A percentile compares a stretch with the other conserved stretches of the same genome.
phyloP scores from a whole-genome alignment of 345 rosid genomes.

The Schrenkiella parvula region DNA sequence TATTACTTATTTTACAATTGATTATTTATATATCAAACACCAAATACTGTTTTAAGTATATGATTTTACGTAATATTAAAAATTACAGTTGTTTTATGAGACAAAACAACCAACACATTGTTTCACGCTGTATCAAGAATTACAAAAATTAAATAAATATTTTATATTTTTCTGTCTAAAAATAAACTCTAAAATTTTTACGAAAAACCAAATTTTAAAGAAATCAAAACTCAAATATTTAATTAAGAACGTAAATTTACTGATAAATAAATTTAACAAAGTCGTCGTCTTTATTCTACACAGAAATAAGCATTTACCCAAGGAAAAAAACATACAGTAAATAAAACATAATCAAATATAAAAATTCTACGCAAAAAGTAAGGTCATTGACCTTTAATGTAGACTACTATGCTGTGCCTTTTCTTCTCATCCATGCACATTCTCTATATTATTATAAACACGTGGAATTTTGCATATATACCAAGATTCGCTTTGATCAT shows the following conservation, averaged over 20 bases:
- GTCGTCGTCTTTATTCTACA: neutral
- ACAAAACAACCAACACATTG: neutral
- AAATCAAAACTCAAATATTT: too few species aligned
- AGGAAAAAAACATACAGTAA: neutral
- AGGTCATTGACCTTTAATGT: slow-evolving; percentile 19
- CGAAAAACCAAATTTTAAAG: too few species aligned
- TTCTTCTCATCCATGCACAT: slow-evolving; percentile 20
- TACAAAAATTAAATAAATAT: neutral
- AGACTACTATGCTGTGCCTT: slow-evolving; percentile 10
- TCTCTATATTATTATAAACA: neutral
- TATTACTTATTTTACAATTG: neutral
- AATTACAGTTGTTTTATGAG: neutral
- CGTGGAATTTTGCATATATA: slow-evolving; percentile 8
- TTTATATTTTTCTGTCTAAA: too few species aligned
- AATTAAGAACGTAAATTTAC: neutral
- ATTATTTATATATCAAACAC: neutral
- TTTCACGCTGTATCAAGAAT: slow-evolving; percentile 2
- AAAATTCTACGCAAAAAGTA: neutral
- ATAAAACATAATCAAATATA: slow-evolving; percentile 1
- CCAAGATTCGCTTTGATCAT: neutral
- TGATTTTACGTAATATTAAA: neutral
- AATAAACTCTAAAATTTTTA: too few species aligned
- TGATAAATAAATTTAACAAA: neutral
- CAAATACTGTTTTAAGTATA: neutral
- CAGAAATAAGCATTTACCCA: neutral